phyloP scores from a whole-genome alignment of 305 asterid genomes.

The Fraxinus baroniana region DNA sequence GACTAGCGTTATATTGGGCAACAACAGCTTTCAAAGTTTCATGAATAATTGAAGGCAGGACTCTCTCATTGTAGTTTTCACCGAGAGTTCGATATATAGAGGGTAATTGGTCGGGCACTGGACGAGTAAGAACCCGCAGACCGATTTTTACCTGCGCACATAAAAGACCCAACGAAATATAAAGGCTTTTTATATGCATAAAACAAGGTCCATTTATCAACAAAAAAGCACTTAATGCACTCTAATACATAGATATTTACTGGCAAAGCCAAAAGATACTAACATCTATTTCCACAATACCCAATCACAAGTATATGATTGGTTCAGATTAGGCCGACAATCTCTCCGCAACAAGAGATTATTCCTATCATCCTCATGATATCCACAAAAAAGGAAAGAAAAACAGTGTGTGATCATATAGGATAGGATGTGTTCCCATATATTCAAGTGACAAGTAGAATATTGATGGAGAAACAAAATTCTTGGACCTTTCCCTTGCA shows the following conservation, averaged over 20 bases:
- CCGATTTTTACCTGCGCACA: constrained; percentile 76
- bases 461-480: neutral
- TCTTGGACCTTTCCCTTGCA: neutral
- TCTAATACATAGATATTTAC: neutral
- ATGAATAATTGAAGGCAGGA: constrained; percentile 83
- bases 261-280: neutral
- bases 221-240: neutral
- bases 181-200: neutral
- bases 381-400: neutral
- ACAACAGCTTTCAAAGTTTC: constrained; percentile 94
- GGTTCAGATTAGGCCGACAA: neutral
- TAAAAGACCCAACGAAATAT: constrained; percentile 5
- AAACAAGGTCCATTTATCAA: neutral
- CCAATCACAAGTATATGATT: neutral
- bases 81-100: constrained; percentile 81
- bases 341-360: neutral
- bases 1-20: constrained; percentile 97
- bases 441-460: neutral
- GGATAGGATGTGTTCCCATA: neutral
- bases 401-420: neutral
- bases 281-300: neutral
- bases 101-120: constrained; percentile 77
- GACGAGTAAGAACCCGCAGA: constrained; percentile 93
- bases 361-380: neutral
- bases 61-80: constrained; percentile 86